Conservation (phyloP, 2,329 filamentous ascomycete species). For the Diaporthe sp. region DNA sequence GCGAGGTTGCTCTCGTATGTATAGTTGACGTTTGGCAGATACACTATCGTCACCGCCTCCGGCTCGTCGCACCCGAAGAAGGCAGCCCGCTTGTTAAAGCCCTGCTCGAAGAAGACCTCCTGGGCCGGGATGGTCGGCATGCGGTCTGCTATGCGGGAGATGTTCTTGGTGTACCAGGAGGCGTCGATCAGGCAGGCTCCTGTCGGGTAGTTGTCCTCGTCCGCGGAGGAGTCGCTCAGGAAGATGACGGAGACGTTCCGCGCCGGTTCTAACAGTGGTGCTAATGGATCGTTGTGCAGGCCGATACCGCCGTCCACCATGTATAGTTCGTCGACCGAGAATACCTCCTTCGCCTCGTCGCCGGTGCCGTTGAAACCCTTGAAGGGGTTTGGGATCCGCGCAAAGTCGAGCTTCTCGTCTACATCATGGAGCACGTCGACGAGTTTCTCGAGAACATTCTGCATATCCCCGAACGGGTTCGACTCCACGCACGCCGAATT, state of each 20-base stretch:
- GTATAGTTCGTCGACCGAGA: constrained; percentile 18
- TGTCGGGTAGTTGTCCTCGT: constrained; percentile 15
- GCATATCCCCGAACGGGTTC: neutral
- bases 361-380: constrained; percentile 19
- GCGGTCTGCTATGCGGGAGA: constrained; percentile 5
- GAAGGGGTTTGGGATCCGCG: constrained; percentile 28
- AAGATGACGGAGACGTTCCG: constrained; percentile 24
- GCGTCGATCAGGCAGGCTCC: constrained; percentile 5
- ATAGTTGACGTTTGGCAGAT: constrained; percentile 30
- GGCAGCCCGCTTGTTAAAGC: constrained; percentile 13
- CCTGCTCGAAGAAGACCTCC: neutral
- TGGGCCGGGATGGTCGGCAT: constrained; percentile 21
- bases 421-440: constrained; percentile 1
- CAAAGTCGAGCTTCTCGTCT: constrained; percentile 17
- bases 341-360: constrained; percentile 26
- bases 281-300: constrained; percentile 15
- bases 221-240: constrained; percentile 18
- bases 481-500: constrained; percentile 8
- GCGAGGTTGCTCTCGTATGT: constrained; percentile 28
- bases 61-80: constrained; percentile 32
- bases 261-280: constrained; percentile 14
- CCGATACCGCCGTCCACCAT: constrained; percentile 30
- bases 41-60: constrained; percentile 31
- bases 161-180: constrained; percentile 15
- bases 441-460: constrained; percentile 4